These are phyloP conservation scores for Catunica adiposa DNA, from an alignment of 2,329 filamentous ascomycete genomes.

Conservation along the genomic window DNA sequence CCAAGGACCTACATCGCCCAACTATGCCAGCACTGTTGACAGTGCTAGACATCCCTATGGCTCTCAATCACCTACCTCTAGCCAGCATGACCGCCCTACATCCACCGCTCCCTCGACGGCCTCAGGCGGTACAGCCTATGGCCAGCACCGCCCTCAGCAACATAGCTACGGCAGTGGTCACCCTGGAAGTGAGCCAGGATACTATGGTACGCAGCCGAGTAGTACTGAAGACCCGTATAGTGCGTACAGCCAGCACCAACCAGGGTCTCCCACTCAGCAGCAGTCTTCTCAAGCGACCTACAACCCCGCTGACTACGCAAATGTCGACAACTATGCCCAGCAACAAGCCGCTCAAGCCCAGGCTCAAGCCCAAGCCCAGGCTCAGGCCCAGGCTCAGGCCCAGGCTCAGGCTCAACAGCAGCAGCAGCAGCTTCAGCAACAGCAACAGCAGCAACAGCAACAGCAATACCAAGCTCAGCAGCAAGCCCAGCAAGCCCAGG, in stretches of 20 bases:
- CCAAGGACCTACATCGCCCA: constrained; percentile 29
- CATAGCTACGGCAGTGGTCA: constrained; percentile 20
- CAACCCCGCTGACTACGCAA: constrained; percentile 62
- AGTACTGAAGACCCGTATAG: constrained; percentile 7
- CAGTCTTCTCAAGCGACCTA: constrained; percentile 38
- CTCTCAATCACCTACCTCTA: constrained; percentile 19
- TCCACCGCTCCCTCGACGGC: constrained; percentile 38
- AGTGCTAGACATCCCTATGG: constrained; percentile 13
- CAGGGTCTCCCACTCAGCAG: constrained; percentile 22
- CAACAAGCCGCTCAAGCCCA: constrained; percentile 23
- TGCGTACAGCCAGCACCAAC: constrained; percentile 20
- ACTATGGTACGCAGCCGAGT: not conserved
- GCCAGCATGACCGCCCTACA: constrained; percentile 15
- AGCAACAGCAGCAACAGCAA: constrained; percentile 2
- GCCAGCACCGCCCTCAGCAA: constrained; percentile 22
- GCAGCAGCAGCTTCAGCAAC: constrained; percentile 22
- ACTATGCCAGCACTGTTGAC: constrained; percentile 21
- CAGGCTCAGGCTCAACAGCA: constrained; percentile 22
- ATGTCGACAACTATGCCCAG: constrained; percentile 29
- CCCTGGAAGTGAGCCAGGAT: constrained; percentile 7
- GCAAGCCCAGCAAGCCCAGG: constrained; percentile 18
- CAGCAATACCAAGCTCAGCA: constrained; percentile 17
- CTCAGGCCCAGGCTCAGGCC: constrained; percentile 16
- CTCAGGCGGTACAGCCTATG: constrained; percentile 35
- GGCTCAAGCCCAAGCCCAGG: constrained; percentile 22